Evolutionary conservation across 1,139 yeast genomes (phyloP).

Genomic region (Debaryomyces singareniensis): DNA sequence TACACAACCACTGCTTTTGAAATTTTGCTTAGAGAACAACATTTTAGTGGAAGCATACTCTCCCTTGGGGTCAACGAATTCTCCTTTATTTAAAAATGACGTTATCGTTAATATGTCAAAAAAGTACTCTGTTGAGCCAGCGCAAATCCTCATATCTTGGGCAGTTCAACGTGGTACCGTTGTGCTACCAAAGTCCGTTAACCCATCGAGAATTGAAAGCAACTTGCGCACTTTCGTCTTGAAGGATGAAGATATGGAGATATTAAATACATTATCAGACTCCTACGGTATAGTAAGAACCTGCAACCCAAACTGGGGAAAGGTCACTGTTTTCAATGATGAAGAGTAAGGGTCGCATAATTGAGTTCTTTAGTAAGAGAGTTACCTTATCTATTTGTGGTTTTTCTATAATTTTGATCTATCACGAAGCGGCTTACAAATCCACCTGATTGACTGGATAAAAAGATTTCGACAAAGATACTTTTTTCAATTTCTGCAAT

Average conservation of each 20-base stretch:
- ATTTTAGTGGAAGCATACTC: constrained; percentile 52
- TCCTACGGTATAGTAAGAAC: constrained; percentile 26
- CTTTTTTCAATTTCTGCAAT: no score
- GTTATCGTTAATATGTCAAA: constrained; percentile 35
- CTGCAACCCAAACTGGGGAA: constrained; percentile 18
- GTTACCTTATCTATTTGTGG: no score
- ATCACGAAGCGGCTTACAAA: no score
- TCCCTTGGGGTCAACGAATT: constrained; percentile 52
- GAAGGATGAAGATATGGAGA: constrained; percentile 26
- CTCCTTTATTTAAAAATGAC: constrained; percentile 45
- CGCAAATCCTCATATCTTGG: constrained; percentile 47
- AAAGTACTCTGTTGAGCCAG: constrained; percentile 37
- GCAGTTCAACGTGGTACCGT: constrained; percentile 46
- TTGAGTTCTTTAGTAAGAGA: not conserved
- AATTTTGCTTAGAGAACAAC: constrained; percentile 34
- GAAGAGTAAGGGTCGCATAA: not conserved
- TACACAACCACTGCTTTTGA: constrained; percentile 44
- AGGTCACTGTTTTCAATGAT: constrained; percentile 1
- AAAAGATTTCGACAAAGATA: no score
- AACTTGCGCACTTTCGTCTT: constrained; percentile 27
- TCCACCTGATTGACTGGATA: no score
- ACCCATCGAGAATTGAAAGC: constrained; percentile 25
- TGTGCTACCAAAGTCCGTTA: constrained; percentile 51
- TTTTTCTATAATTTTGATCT: no score
- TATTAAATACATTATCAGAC: constrained; percentile 23